Evolutionary conservation across 148 eudicot genomes (phyloP).

Genomic region (Chenopodium suecicum): DNA sequence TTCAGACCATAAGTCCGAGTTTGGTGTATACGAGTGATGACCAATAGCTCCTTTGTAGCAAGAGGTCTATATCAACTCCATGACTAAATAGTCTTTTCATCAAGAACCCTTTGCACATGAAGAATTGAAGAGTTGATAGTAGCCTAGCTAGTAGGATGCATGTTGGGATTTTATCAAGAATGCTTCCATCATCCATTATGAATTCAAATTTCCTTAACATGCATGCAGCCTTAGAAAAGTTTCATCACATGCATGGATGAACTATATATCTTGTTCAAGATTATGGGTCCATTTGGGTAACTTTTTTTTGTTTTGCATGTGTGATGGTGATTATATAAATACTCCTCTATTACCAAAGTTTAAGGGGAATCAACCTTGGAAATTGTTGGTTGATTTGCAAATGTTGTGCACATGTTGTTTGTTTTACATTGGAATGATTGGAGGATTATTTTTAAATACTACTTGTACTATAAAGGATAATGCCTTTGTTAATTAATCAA

Average conservation of each 20-base stretch:
- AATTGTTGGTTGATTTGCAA: background rate
- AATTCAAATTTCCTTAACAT: too few species aligned
- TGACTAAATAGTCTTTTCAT: background rate
- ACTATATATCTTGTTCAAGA: background rate
- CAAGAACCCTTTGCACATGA: background rate
- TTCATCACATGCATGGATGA: background rate
- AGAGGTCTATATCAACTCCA: background rate
- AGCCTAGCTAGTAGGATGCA: background rate
- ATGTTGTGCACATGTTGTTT: background rate
- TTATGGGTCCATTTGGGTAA: background rate
- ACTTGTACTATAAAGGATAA: too few species aligned
- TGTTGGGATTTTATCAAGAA: background rate
- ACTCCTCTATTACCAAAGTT: too few species aligned
- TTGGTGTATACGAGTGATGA: too few species aligned
- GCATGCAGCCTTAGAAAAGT: too few species aligned
- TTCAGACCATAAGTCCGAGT: too few species aligned
- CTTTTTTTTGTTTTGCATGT: too few species aligned
- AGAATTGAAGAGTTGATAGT: background rate
- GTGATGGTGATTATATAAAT: background rate
- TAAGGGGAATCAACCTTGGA: background rate
- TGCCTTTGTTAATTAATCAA: too few species aligned
- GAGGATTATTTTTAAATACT: too few species aligned
- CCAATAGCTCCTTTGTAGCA: too few species aligned
- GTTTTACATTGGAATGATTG: background rate
- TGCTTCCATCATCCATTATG: background rate